Evolutionary conservation across 1,139 yeast genomes (phyloP).

Genomic region (Blastobotrys capitulatus): DNA sequence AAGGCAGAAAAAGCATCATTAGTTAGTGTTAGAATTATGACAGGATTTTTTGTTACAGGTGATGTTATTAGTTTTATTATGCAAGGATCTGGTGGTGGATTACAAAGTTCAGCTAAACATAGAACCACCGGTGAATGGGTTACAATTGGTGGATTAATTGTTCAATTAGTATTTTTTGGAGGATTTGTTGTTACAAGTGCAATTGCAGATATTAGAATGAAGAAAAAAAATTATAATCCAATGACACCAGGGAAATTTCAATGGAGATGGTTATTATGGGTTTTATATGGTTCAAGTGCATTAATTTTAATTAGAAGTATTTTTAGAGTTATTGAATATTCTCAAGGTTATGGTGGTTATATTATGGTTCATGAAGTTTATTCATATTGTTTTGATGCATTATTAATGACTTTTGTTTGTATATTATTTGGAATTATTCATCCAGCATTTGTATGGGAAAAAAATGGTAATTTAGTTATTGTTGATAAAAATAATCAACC

Average conservation of each 20-base stretch:
- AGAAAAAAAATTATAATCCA: constrained; percentile 7
- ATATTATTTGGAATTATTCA: constrained; percentile 10
- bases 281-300: constrained; percentile 30
- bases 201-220: constrained; percentile 16
- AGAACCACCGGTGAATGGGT: constrained; percentile 22
- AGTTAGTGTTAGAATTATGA: constrained; percentile 33
- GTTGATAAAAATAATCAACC: neutral
- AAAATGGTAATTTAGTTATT: neutral
- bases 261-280: constrained; percentile 14
- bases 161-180: constrained; percentile 39
- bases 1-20: constrained; percentile 31
- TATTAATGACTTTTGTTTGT: constrained; percentile 19
- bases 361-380: constrained; percentile 37
- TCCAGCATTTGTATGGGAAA: constrained; percentile 13
- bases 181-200: constrained; percentile 25
- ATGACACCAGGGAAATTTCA: constrained; percentile 16
- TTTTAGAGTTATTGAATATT: constrained; percentile 39
- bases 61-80: constrained; percentile 40
- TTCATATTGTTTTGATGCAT: constrained; percentile 36
- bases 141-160: constrained; percentile 25
- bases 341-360: constrained; percentile 37
- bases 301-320: constrained; percentile 40
- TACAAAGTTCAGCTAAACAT: constrained; percentile 31
- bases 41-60: constrained; percentile 42
- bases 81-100: constrained; percentile 44